Percentiles rank a stretch among this genome's conserved stretches.
Evolutionary conservation across 257 asterid genomes (phyloP).

Genomic region (Solanum pimpinellifolium): DNA sequence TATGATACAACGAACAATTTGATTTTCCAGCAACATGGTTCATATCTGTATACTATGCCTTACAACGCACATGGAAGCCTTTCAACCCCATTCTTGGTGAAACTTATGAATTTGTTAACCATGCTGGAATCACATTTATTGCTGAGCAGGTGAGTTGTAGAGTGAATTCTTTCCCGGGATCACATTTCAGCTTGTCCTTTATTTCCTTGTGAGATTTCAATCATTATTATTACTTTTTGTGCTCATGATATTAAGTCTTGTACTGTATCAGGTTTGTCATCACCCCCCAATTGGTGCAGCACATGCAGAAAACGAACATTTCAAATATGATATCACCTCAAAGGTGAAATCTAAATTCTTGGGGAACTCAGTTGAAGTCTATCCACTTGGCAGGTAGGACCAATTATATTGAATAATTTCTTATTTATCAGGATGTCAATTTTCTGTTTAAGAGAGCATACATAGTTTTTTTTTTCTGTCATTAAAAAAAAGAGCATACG

Average conservation of each 20-base stretch:
- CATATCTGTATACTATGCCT: conserved; percentile 78
- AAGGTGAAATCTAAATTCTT: conserved; percentile 82
- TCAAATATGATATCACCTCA: conserved; percentile 78
- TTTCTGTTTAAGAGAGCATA: not conserved
- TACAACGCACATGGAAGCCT: conserved; percentile 98
- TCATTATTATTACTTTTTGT: not conserved
- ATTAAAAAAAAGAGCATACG: not conserved
- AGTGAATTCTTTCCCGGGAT: not conserved
- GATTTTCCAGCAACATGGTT: conserved; percentile 87
- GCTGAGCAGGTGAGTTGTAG: conserved; percentile 67
- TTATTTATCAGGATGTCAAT: not conserved
- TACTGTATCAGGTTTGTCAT: conserved; percentile 41
- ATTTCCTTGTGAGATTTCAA: not conserved
- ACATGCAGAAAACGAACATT: conserved; percentile 93
- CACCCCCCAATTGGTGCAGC: conserved; percentile 99
- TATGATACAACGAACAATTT: not conserved
- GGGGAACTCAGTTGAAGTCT: conserved; percentile 88
- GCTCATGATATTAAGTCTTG: not conserved
- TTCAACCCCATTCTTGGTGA: conserved; percentile 98
- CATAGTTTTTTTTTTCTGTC: not conserved
- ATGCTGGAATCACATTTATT: conserved; percentile 70
- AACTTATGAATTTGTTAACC: conserved; percentile 88
- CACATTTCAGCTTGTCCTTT: not conserved
- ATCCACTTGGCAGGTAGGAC: conserved; percentile 94
- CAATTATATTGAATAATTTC: not conserved